Evolutionary conservation across 1,139 yeast species (phyloP), one percentile per base, ranked within the genome.

Genomic region (Geotrichum bryndzae): DNA sequence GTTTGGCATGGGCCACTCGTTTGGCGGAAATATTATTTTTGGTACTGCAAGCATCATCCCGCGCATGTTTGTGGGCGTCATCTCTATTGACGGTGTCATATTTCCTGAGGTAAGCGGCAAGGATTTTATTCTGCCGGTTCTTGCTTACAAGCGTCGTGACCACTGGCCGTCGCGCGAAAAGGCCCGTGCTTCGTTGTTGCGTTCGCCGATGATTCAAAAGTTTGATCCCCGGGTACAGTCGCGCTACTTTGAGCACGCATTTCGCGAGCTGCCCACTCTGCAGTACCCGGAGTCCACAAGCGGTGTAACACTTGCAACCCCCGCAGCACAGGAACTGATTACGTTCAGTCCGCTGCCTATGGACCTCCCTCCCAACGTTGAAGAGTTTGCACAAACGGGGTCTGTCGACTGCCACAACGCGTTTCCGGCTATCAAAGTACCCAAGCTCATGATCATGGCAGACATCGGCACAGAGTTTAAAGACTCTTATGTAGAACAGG

Each of bases 1-100:
- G 5, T 58, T 63, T 54, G 68, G 66, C 2, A 54, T 62, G 38
- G 68, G 68, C 22, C 68, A 66, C 31, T 66, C 68, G 5, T 57
- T 63, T 38, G 68, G 68, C 15, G 68, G 65, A 10, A 65, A 63
- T 53, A 35, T 58, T 6, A 33, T 66, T 18, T 53, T 64, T 10
- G 60, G 63, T 2, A 54, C 65, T 23, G 51, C 66, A 15, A 57
- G 60, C n/a, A 53, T 55, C 27, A 57, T 61, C 53, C 53, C 59
- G 2, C 35, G 50, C 6, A 58, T 61, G 57, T 64, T 66, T 59
- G 56, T 54, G 25, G 57, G 60, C 18, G 50, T 64, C 25, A 41
- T 63, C 8, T 60, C 63, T 5, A 56, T 66, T 48, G 67, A 66
- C 35, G 63, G 63, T 27, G 63, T 65, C 41, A 45, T 66, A 18